Evolutionary conservation across 345 rosid species (phyloP).

Genomic region (Eucalyptus regnans): DNA sequence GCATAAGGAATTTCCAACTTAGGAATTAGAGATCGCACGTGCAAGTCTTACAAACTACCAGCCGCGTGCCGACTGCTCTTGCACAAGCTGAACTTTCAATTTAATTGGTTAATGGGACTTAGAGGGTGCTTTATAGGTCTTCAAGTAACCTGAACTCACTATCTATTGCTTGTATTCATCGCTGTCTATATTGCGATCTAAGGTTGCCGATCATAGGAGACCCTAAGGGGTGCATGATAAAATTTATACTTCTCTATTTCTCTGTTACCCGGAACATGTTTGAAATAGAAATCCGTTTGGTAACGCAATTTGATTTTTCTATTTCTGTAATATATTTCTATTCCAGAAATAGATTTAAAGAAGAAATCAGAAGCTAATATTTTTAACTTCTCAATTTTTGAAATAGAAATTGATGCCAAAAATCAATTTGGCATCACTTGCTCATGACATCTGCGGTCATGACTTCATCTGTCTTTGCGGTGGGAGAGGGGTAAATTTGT

Average conservation of each 20-base stretch:
- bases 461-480: neutral
- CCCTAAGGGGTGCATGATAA: no score
- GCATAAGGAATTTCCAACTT: neutral
- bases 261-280: accelerated
- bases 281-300: no score
- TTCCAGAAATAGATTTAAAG: no score
- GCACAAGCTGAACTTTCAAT: neutral
- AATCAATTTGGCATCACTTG: neutral
- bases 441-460: neutral
- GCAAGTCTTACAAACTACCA: neutral
- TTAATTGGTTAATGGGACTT: neutral
- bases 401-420: no score
- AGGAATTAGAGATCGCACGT: neutral
- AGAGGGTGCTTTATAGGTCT: neutral
- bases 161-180: neutral
- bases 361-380: no score
- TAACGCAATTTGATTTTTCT: no score
- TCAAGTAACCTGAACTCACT: neutral
- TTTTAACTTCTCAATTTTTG: no score
- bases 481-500: neutral
- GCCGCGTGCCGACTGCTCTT: neutral
- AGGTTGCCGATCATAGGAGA: neutral
- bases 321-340: no score
- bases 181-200: neutral
- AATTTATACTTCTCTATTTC: no score